These are phyloP conservation scores for Neurospora sp. DNA, from an alignment of 495 filamentous ascomycete genomes.

Conservation along the genomic window DNA sequence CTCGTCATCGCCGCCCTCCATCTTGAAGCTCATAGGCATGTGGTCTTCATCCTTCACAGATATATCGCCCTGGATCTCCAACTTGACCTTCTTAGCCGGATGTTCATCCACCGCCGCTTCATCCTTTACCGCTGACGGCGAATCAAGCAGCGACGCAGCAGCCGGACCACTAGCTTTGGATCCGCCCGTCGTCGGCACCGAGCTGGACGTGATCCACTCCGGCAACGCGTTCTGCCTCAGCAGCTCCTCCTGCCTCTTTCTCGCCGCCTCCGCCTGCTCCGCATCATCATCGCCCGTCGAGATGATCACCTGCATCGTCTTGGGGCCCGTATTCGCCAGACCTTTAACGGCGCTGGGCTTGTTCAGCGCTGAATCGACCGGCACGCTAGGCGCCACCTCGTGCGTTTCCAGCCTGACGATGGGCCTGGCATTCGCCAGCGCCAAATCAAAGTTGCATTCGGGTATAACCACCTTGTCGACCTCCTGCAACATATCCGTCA, in stretches of 20 bases:
- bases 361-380: constrained; percentile 29
- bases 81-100: constrained; percentile 45
- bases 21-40: constrained; percentile 39
- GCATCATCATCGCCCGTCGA: constrained; percentile 65
- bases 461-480: constrained; percentile 79
- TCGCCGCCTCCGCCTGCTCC: constrained; percentile 58
- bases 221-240: constrained; percentile 80
- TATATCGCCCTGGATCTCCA: constrained; percentile 36
- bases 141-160: constrained; percentile 11
- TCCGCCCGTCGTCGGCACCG: constrained; percentile 43
- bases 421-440: constrained; percentile 49
- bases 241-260: constrained; percentile 60
- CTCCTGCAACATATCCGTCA: constrained; percentile 74
- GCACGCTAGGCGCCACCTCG: constrained; percentile 48
- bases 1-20: constrained; percentile 41
- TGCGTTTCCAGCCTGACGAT: constrained; percentile 50
- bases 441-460: constrained; percentile 75
- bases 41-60: constrained; percentile 32
- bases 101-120: constrained; percentile 29
- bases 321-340: constrained; percentile 52
- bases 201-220: constrained; percentile 80
- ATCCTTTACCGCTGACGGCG: not conserved
- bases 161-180: constrained; percentile 10
- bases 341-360: constrained; percentile 64
- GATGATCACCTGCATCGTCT: constrained; percentile 68